Evolutionary conservation across 192 early-diverging fungal species (phyloP), one percentile per base, ranked within the genome.

Genomic region (Backusella luteola): DNA sequence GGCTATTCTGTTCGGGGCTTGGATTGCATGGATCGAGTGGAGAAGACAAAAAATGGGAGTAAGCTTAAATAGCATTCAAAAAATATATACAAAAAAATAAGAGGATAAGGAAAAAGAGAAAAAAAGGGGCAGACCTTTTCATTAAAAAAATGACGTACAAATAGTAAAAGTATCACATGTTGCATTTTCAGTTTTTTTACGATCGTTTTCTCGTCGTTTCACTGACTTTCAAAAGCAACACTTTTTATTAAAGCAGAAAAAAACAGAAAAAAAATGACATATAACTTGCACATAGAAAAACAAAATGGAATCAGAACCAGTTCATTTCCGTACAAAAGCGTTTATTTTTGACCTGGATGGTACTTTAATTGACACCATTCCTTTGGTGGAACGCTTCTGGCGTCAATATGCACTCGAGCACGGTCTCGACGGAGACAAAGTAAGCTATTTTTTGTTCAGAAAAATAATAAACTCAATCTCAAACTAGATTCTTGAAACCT

Each of bases 291-390:
- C 8, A 17, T 11, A 23, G 46, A 49, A 56, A 56, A 56, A 56
- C 53, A 56, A 56, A 56, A 56, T 56, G 53, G 53, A 56, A 26
- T 6, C 53, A 59, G 23, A 63, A 63, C 29, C 68, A 21, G 1
- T 41, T 21, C 38, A 69, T 69, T 39, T 38, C 39, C 68, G 68
- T 3, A 52, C 73, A 29, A 79, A 83, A 71, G 79, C 75, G 0
- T 73, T 83, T 68, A 35, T 83, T 15, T 83, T 83, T 69, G 82
- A 83, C 53, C 52, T 83, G 75, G 87, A 88, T 46, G 85, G 85
- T 38, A 88, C 87, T 12, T 66, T 88, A 19, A 82, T 88, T 74
- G 87, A 88, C 67, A 86, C 87, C 0, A 88, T 85, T 19, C 77
- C 74, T n/a, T 69, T 84, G n/a, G 85, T 88, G 15, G 80, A 85